A percentile compares a stretch with the other conserved stretches of the same genome.
phyloP scores from a whole-genome alignment of 495 filamentous ascomycete species.

The Diplogelasinospora grovesii region DNA sequence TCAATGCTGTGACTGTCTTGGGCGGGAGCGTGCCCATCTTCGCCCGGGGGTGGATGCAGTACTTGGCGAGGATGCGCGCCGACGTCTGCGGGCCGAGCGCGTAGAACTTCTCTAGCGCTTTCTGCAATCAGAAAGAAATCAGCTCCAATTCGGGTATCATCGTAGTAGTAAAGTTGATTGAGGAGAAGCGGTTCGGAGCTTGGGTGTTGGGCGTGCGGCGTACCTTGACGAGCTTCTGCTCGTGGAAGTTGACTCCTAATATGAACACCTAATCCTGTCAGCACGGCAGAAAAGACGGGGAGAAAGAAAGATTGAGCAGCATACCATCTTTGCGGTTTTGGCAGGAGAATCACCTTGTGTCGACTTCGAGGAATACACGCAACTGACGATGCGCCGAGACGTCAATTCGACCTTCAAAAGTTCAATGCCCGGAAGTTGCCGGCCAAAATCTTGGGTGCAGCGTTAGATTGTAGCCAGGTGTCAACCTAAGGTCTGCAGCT shows the following conservation, averaged over 20 bases:
- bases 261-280: constrained; percentile 94
- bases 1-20: constrained; percentile 69
- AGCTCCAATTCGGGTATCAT: background rate
- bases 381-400: too few species aligned
- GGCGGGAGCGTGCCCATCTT: constrained; percentile 63
- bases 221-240: constrained; percentile 75
- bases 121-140: constrained; percentile 39
- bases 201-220: constrained; percentile 17
- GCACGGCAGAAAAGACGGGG: background rate
- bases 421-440: too few species aligned
- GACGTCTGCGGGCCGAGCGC: constrained; percentile 71
- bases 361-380: too few species aligned
- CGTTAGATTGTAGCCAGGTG: too few species aligned
- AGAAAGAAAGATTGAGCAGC: background rate
- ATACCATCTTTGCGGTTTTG: constrained; percentile 26
- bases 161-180: too few species aligned
- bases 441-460: too few species aligned
- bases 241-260: constrained; percentile 77
- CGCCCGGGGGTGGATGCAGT: constrained; percentile 76
- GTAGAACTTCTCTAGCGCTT: constrained; percentile 83
- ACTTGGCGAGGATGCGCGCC: constrained; percentile 71
- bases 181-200: too few species aligned
- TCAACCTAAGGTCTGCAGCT: too few species aligned
- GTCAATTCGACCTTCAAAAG: too few species aligned
- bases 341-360: constrained; percentile 12